These are phyloP conservation scores for Wickerhamomyces sp. DNA, from an alignment of 1,139 yeast species.

Conservation along the genomic window DNA sequence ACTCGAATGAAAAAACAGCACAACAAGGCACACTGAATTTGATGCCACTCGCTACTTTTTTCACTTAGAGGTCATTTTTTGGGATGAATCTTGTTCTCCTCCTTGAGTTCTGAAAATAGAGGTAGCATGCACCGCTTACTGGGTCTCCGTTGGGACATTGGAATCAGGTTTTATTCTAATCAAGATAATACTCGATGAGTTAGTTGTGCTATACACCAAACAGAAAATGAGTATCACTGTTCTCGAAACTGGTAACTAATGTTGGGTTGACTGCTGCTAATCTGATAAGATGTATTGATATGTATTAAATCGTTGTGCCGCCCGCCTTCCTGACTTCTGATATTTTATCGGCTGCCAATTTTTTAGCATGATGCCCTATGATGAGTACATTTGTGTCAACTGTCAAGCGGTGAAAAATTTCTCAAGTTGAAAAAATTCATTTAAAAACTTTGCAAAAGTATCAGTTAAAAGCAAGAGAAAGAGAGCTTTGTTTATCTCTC, in stretches of 20 bases:
- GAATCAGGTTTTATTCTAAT: no score
- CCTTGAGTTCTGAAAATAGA: not conserved
- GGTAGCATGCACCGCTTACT: not conserved
- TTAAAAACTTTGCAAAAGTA: not conserved
- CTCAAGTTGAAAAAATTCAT: not conserved
- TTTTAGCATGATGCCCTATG: no score
- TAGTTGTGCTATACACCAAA: no score
- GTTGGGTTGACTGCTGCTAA: no score
- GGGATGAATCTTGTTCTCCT: not conserved
- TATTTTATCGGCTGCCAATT: no score
- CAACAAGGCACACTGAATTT: not conserved
- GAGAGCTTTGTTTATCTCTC: not conserved
- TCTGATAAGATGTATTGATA: no score
- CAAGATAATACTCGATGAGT: no score
- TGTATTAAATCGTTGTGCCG: no score
- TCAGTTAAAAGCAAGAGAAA: slow-evolving; percentile 1
- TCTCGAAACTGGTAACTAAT: no score
- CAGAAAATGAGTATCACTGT: no score
- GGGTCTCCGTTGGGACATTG: not conserved
- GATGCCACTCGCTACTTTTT: slow-evolving; percentile 1
- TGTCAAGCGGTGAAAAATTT: not conserved
- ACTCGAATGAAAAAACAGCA: not conserved
- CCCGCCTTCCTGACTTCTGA: no score
- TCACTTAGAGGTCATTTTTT: not conserved
- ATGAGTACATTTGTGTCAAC: not conserved